Percentiles rank a stretch among this genome's conserved stretches.
These are phyloP conservation scores for Rhytidhysteron rufulum DNA, from an alignment of 2,329 filamentous ascomycete species.

Conservation along the genomic window DNA sequence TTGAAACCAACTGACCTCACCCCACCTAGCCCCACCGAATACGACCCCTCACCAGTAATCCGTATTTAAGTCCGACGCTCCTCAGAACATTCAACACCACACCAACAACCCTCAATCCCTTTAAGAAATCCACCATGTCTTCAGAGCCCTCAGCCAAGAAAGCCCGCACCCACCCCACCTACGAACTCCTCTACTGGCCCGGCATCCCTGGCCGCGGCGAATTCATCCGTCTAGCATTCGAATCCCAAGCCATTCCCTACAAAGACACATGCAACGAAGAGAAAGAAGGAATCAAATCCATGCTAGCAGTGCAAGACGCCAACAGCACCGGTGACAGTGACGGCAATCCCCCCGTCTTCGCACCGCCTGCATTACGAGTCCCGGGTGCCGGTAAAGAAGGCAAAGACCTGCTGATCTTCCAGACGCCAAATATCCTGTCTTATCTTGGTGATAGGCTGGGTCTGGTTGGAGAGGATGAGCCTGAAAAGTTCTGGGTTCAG, in stretches of 20 bases:
- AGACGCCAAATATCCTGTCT: constrained; percentile 69
- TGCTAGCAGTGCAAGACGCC: constrained; percentile 47
- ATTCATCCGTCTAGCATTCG: constrained; percentile 67
- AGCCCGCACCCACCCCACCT: constrained; percentile 40
- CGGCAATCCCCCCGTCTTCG: constrained; percentile 61
- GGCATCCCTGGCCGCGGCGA: constrained; percentile 70
- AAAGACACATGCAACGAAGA: constrained; percentile 55
- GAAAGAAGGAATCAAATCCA: constrained; percentile 49
- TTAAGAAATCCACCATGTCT: constrained; percentile 6
- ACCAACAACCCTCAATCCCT: not conserved
- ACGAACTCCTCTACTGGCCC: constrained; percentile 70
- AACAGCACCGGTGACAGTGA: constrained; percentile 47
- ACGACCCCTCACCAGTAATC: too few relatives aligned
- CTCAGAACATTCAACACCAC: not conserved
- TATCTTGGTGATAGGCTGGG: constrained; percentile 63
- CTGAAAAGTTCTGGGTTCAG: constrained; percentile 57
- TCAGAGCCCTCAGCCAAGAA: constrained; percentile 15
- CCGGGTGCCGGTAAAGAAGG: constrained; percentile 50
- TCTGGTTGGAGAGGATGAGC: constrained; percentile 49
- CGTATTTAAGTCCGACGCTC: too few relatives aligned
- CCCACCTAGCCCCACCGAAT: too few relatives aligned
- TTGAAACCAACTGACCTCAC: too few relatives aligned
- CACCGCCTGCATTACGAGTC: constrained; percentile 61
- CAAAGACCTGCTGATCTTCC: constrained; percentile 56
- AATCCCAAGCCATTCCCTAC: constrained; percentile 64